These are phyloP conservation scores for Aspergillus biplanus DNA, from an alignment of 495 filamentous ascomycete species.

Conservation along the genomic window DNA sequence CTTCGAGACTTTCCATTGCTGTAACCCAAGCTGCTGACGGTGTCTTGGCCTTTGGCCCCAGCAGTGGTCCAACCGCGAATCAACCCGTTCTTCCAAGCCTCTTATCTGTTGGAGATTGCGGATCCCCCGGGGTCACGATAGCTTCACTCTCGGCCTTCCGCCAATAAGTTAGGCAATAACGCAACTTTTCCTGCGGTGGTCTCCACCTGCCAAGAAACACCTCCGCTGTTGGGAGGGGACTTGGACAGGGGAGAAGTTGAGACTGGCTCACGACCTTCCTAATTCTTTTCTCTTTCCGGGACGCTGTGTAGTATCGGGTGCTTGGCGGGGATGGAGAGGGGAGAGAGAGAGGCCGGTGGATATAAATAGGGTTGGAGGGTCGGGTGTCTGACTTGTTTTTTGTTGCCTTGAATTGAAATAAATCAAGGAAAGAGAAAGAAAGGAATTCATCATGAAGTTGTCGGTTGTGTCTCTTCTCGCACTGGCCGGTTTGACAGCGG, in stretches of 20 bases:
- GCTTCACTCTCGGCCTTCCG: not conserved
- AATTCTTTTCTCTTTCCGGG: not conserved
- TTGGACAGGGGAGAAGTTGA: not conserved
- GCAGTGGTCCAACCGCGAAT: not conserved
- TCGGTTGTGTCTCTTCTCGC: constrained; percentile 19
- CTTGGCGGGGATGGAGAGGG: not conserved
- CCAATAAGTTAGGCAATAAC: too few species aligned
- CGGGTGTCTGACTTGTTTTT: not conserved
- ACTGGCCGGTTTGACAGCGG: constrained; percentile 13
- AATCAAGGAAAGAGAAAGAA: not conserved
- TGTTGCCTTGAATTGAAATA: not conserved
- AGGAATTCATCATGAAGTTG: constrained; percentile 22
- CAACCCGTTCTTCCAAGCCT: not conserved
- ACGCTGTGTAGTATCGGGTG: not conserved
- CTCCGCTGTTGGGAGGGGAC: not conserved
- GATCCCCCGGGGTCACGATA: not conserved
- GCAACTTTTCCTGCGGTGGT: too few species aligned
- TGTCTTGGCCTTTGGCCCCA: not conserved
- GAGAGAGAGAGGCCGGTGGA: not conserved
- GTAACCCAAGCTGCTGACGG: constrained; percentile 16
- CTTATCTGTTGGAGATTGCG: not conserved
- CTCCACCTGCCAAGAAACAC: not conserved
- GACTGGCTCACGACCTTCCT: not conserved
- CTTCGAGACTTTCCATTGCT: constrained; percentile 1
- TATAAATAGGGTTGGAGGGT: not conserved